These are phyloP conservation scores for Angomonas ambiguus DNA, from an alignment of 208 protist genomes.

Conservation along the genomic window DNA sequence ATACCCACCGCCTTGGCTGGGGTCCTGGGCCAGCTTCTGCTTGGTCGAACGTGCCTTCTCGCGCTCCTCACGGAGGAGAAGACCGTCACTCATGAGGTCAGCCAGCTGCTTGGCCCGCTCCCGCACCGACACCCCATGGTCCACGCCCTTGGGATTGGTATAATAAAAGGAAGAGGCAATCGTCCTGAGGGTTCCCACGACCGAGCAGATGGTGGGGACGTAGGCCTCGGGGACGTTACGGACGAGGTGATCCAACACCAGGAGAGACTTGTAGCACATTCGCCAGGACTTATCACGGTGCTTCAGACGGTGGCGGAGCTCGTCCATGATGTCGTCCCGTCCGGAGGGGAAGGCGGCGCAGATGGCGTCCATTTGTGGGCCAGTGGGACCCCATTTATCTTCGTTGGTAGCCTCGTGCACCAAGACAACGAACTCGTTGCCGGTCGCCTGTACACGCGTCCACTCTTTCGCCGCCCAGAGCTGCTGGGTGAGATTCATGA, in stretches of 20 bases:
- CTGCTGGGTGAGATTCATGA: conserved; percentile 61
- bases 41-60: conserved; percentile 61
- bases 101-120: conserved; percentile 80
- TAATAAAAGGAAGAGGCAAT: conserved; percentile 84
- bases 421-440: conserved; percentile 61
- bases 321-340: conserved; percentile 65
- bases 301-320: conserved; percentile 76
- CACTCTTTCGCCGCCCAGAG: conserved; percentile 71
- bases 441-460: conserved; percentile 71
- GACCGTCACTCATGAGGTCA: conserved; percentile 74
- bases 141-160: conserved; percentile 79
- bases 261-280: conserved; percentile 83
- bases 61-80: conserved; percentile 75
- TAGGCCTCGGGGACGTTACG: conserved; percentile 61
- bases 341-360: conserved; percentile 63
- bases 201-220: conserved; percentile 66
- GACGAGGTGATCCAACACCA: conserved; percentile 82
- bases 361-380: conserved; percentile 83
- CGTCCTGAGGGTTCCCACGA: conserved; percentile 54
- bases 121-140: conserved; percentile 84
- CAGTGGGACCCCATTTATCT: conserved; percentile 87
- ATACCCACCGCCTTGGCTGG: conserved; percentile 28
- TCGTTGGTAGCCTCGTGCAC: conserved; percentile 85
- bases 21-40: conserved; percentile 53
- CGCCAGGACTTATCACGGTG: conserved; percentile 84